A percentile compares a stretch with the other conserved stretches of the same genome.
phyloP scores from a whole-genome alignment of 23 red algal genomes.

The Agarophyton chilense region DNA sequence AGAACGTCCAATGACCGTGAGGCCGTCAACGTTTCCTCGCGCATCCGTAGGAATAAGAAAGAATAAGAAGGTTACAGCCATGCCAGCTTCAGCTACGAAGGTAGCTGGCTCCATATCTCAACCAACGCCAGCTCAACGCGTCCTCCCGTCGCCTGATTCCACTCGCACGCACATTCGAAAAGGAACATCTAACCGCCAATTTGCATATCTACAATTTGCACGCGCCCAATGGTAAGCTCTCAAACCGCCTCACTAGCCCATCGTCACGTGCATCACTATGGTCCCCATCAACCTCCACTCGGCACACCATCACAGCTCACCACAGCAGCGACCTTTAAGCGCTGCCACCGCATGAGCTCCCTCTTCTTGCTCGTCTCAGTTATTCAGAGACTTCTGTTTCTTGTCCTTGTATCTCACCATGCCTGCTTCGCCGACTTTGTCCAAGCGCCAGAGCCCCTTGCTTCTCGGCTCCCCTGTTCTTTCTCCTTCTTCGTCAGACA shows the following conservation, averaged over 20 bases:
- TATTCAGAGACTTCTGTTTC: background rate
- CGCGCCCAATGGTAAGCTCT: background rate
- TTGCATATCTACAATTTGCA: conserved; percentile 1
- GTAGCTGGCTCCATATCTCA: background rate
- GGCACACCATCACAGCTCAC: background rate
- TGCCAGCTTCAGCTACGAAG: too few species aligned
- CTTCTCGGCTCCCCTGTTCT: background rate
- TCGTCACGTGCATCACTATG: background rate
- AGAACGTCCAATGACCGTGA: too few species aligned
- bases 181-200: background rate
- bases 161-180: background rate
- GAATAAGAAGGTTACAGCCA: too few species aligned
- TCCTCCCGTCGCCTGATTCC: background rate
- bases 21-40: too few species aligned
- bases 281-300: background rate
- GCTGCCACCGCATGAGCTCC: background rate
- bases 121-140: too few species aligned
- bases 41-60: too few species aligned
- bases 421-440: background rate
- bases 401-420: background rate
- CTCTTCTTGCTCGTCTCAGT: background rate
- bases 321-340: background rate
- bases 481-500: background rate
- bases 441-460: background rate
- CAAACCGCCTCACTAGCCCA: background rate